A percentile compares a stretch with the other conserved stretches of the same genome.
Conservation (phyloP, 306 rosid genomes). For the Quercus mongolica region DNA sequence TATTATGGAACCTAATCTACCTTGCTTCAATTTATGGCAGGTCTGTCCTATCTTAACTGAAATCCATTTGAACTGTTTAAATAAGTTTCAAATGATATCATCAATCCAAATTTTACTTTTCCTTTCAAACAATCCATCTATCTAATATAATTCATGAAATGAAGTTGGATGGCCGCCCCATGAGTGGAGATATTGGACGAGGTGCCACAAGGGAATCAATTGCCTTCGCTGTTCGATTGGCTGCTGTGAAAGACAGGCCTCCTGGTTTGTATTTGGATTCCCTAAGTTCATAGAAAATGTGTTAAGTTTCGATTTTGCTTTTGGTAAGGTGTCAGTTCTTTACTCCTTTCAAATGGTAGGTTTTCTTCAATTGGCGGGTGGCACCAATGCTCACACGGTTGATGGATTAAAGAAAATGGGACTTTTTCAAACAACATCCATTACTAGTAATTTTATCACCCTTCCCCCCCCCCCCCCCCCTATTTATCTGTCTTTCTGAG, state of each 20-base stretch:
- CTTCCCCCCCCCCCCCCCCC: neutral
- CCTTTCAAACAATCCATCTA: slow-evolving; percentile 18
- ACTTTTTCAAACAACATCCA: slow-evolving; percentile 50
- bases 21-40: slow-evolving; percentile 84
- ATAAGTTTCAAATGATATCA: slow-evolving; percentile 6
- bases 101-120: slow-evolving; percentile 17
- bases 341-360: slow-evolving; percentile 38
- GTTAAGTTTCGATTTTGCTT: neutral
- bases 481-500: slow-evolving; percentile 3
- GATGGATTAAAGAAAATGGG: slow-evolving; percentile 68
- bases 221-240: slow-evolving; percentile 66
- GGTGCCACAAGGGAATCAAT: slow-evolving; percentile 86
- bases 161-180: slow-evolving; percentile 94
- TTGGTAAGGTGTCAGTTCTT: slow-evolving; percentile 8
- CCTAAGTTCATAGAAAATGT: neutral
- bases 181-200: slow-evolving; percentile 96
- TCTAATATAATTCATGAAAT: slow-evolving; percentile 16
- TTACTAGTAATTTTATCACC: slow-evolving; percentile 24
- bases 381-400: slow-evolving; percentile 85
- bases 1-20: slow-evolving; percentile 57
- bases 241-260: slow-evolving; percentile 57
- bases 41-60: slow-evolving; percentile 27
- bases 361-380: slow-evolving; percentile 93
- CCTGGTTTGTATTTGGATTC: slow-evolving; percentile 46
- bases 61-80: neutral